Conservation (phyloP, 179 eudicot genomes). For the Actinidia chinensis region DNA sequence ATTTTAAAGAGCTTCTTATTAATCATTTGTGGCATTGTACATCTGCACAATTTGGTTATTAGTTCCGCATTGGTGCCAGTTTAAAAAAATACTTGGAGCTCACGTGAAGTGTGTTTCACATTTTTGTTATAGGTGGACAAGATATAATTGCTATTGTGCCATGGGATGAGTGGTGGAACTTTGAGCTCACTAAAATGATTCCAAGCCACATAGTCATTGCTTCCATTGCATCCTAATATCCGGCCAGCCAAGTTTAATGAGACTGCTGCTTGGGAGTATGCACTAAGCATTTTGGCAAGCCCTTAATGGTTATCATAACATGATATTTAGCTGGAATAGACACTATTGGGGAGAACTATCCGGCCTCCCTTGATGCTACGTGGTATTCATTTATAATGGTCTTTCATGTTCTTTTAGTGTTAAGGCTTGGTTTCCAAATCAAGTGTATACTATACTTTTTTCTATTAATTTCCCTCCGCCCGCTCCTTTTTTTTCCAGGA, state of each 20-base stretch:
- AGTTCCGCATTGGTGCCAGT: background rate
- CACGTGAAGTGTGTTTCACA: background rate
- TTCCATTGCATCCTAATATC: slow-evolving; percentile 84
- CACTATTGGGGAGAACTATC: slow-evolving; percentile 74
- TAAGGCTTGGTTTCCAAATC: background rate
- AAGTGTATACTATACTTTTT: background rate
- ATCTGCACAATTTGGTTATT: background rate
- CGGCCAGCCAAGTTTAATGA: slow-evolving; percentile 85
- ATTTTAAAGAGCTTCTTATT: background rate
- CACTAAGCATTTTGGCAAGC: slow-evolving; percentile 75
- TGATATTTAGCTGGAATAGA: slow-evolving; percentile 99
- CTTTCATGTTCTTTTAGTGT: background rate
- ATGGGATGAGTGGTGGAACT: slow-evolving; percentile 99
- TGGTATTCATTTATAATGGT: slow-evolving; percentile 49
- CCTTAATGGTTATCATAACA: slow-evolving; percentile 92
- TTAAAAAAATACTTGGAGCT: slow-evolving; percentile 7
- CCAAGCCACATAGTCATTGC: slow-evolving; percentile 90
- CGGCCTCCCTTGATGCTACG: slow-evolving; percentile 92
- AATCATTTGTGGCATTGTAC: background rate
- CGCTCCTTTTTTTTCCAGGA: no score
- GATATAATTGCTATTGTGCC: slow-evolving; percentile 83
- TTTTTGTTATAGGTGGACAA: slow-evolving; percentile 64
- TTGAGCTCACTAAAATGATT: slow-evolving; percentile 70
- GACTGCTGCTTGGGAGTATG: slow-evolving; percentile 98
- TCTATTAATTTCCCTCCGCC: no score